Conservation (phyloP, 306 rosid genomes). For the Fragaria ananassa region DNA sequence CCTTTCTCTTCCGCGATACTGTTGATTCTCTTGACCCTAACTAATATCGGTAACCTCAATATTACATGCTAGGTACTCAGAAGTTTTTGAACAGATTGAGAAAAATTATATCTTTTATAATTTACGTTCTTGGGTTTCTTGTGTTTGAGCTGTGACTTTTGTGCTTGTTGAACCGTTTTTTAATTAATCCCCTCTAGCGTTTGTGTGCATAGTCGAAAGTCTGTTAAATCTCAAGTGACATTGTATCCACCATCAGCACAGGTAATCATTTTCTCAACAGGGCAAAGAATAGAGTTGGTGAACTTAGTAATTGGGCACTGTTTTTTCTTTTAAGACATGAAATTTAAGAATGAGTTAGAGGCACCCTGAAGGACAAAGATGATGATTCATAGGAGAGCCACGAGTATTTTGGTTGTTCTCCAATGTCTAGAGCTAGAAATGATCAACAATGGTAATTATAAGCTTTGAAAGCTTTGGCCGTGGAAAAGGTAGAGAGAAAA, state of each 20-base stretch:
- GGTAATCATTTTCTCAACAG: not conserved
- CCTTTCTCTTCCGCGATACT: constrained; percentile 35
- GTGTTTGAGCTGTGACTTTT: constrained; percentile 5
- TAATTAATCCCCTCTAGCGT: not conserved
- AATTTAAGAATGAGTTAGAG: constrained; percentile 12
- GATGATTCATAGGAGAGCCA: constrained; percentile 57
- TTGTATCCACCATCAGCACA: not conserved
- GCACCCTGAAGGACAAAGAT: constrained; percentile 13
- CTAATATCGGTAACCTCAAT: not conserved
- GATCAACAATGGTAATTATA: constrained; percentile 52
- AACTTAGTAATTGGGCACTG: not conserved
- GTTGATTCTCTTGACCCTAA: constrained; percentile 9
- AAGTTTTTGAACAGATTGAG: not conserved
- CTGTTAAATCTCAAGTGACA: not conserved
- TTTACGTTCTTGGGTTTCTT: not conserved
- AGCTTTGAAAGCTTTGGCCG: constrained; percentile 46
- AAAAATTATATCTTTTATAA: not conserved
- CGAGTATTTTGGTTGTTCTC: constrained; percentile 66
- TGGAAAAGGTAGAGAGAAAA: constrained; percentile 26
- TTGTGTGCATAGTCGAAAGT: not conserved
- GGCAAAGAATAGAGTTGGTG: not conserved
- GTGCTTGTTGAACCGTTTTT: not conserved
- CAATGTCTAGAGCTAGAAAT: constrained; percentile 34
- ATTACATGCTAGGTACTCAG: not conserved
- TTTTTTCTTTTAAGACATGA: not conserved